Evolutionary conservation across 768 basidiomycete genomes (phyloP), one percentile per base, ranked within the genome.

Genomic region (Saitozyma sp.): DNA sequence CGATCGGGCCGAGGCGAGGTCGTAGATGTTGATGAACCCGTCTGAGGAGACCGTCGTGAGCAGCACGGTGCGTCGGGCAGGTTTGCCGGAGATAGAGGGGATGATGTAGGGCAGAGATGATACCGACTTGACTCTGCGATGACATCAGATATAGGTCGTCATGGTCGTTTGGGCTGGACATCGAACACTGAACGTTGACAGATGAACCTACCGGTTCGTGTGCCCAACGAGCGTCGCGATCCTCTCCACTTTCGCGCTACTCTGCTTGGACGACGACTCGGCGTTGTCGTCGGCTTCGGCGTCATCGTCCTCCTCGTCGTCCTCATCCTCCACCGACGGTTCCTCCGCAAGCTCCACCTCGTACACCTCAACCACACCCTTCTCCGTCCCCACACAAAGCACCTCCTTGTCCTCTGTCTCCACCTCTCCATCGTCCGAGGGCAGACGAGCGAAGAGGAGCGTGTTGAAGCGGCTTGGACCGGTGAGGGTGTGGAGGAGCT

Each of bases 391-490:
- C 8, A 87, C 90, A 55, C 95, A 83, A 8, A 97, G 81, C 40
- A 94, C 76, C 70, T 72, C 70, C 39, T 51, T 50, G 19, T 61
- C 54, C 19, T 50, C 63, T n/a, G 39, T 49, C 49, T 64, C 59
- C 16, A 19, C 40, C 7, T 50, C 51, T 14, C 93, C 89, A 19
- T 68, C 55, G 48, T 84, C 85, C 14, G 61, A 53, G 0, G 85
- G 83, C 51, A 86, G 84, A 66, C 83, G 83, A 73, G 84, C 86
- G 80, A 98, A 97, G 56, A 83, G 84, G 52, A 92, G 77, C 69
- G 90, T 90, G 65, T 98, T 94, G 67, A 97, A 84, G 8, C 96
- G 86, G 6, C 91, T 87, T 0, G 88, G 82, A 67, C 95, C 91
- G 0, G 82, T 83, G 65, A 97, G 84, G 0, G 86, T 87, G 73